Conservation (phyloP, 2,329 filamentous ascomycete species). For the Basipetospora chlamydospora region DNA sequence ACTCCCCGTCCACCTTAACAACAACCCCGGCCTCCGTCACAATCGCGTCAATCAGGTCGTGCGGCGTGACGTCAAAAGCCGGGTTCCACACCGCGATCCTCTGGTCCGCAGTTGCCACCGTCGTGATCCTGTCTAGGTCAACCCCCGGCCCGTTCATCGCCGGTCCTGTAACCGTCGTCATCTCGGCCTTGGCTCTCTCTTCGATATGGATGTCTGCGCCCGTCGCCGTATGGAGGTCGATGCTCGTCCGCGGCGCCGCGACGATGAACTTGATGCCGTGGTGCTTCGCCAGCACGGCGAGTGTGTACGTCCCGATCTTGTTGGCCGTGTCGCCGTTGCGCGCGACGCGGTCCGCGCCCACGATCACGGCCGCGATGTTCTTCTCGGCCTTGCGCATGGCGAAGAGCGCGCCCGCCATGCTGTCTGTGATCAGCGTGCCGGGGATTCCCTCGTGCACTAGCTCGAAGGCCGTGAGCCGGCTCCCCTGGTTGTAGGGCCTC, state of each 20-base stretch:
- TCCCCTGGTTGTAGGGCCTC: conserved; percentile 94
- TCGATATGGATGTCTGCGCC: conserved; percentile 81
- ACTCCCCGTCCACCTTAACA: conserved; percentile 59
- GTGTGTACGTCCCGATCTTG: conserved; percentile 90
- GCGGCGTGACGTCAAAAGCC: conserved; percentile 88
- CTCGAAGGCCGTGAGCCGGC: conserved; percentile 86
- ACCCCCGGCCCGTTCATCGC: conserved; percentile 50
- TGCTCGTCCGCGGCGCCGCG: conserved; percentile 85
- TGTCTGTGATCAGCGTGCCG: conserved; percentile 84
- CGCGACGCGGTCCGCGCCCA: conserved; percentile 88
- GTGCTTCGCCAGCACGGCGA: conserved; percentile 77
- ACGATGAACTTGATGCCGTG: conserved; percentile 92
- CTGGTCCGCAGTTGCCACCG: conserved; percentile 65
- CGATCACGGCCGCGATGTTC: conserved; percentile 74
- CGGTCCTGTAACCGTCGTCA: conserved; percentile 73
- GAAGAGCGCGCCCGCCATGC: conserved; percentile 86
- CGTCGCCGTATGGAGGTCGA: conserved; percentile 67
- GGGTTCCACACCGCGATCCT: conserved; percentile 90
- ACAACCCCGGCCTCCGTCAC: conserved; percentile 86
- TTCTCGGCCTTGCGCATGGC: conserved; percentile 42
- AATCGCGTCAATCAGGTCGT: conserved; percentile 77
- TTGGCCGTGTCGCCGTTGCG: conserved; percentile 97
- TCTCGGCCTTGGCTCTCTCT: conserved; percentile 65
- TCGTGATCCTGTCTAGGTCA: conserved; percentile 47
- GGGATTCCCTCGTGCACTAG: conserved; percentile 89